A percentile compares a stretch with the other conserved stretches of the same genome.
Conservation (phyloP, 805 yeast genomes). For the Candida sphagnicola region DNA sequence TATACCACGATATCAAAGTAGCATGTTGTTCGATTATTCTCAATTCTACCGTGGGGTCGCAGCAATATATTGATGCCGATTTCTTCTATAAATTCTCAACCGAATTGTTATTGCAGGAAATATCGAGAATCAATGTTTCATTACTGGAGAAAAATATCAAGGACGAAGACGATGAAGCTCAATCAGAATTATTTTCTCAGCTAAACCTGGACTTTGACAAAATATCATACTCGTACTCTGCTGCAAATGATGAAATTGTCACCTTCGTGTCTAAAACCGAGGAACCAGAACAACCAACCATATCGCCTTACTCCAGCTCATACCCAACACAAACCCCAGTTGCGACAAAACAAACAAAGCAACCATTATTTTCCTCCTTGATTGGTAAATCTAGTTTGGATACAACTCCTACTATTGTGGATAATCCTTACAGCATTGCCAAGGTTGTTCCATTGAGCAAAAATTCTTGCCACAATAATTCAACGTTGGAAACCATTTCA, state of each 20-base stretch:
- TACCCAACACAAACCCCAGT: conserved; percentile 22
- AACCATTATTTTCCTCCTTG: conserved; percentile 77
- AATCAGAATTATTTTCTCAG: conserved; percentile 36
- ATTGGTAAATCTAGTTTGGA: conserved; percentile 70
- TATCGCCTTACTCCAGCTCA: conserved; percentile 25
- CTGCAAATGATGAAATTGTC: conserved; percentile 59
- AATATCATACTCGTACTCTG: conserved; percentile 49
- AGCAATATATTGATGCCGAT: conserved; percentile 52
- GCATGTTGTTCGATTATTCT: conserved; percentile 48
- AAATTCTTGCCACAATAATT: conserved; percentile 15
- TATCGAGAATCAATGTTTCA: conserved; percentile 15
- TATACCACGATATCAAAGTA: conserved; percentile 66
- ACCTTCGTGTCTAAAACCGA: conserved; percentile 28
- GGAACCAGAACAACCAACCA: conserved; percentile 19
- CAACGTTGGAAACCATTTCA: conserved; percentile 28
- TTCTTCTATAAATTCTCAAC: conserved; percentile 58
- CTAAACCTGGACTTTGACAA: conserved; percentile 57
- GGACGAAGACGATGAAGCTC: conserved; percentile 12
- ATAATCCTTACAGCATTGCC: conserved; percentile 63
- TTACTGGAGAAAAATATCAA: conserved; percentile 9
- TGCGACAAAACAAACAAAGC: conserved; percentile 48
- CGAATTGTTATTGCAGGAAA: conserved; percentile 62
- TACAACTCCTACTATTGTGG: conserved; percentile 63
- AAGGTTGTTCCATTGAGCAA: conserved; percentile 55
- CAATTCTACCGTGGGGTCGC: conserved; percentile 45